Conservation (phyloP, 2,329 filamentous ascomycete species). For the Verruconis gallopava region DNA sequence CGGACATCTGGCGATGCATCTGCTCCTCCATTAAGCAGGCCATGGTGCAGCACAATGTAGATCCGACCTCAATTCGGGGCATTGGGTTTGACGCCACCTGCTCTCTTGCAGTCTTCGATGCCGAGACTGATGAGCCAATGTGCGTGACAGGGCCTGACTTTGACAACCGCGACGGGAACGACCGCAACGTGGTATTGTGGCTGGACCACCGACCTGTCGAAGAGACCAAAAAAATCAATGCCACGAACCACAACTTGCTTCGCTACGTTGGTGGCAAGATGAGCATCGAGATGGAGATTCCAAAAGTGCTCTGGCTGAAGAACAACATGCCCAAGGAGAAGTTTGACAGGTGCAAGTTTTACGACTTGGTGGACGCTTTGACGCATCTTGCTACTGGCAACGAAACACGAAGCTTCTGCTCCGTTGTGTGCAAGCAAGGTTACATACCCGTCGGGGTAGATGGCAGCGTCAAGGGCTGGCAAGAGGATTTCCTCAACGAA, state of each 20-base stretch:
- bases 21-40: slow-evolving; percentile 77
- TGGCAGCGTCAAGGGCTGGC: slow-evolving; percentile 95
- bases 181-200: slow-evolving; percentile 94
- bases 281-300: slow-evolving; percentile 99
- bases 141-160: slow-evolving; percentile 85
- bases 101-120: slow-evolving; percentile 79
- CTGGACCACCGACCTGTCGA: slow-evolving; percentile 85
- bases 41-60: slow-evolving; percentile 67
- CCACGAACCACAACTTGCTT: slow-evolving; percentile 79
- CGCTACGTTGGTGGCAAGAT: slow-evolving; percentile 95
- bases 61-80: slow-evolving; percentile 63
- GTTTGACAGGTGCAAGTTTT: slow-evolving; percentile 92
- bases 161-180: slow-evolving; percentile 58
- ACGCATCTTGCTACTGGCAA: slow-evolving; percentile 89
- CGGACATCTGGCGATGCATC: slow-evolving; percentile 92
- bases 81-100: slow-evolving; percentile 99
- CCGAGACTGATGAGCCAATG: slow-evolving; percentile 81
- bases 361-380: slow-evolving; percentile 82
- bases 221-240: slow-evolving; percentile 89
- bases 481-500: slow-evolving; percentile 77
- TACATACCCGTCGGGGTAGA: slow-evolving; percentile 95
- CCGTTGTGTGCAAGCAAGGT: slow-evolving; percentile 93
- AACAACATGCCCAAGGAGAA: slow-evolving; percentile 91
- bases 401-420: slow-evolving; percentile 88
- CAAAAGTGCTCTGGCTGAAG: slow-evolving; percentile 96